Base-by-base conservation (phyloP, 768 basidiomycete genomes). In the Rhodotorula babjevae region DNA sequence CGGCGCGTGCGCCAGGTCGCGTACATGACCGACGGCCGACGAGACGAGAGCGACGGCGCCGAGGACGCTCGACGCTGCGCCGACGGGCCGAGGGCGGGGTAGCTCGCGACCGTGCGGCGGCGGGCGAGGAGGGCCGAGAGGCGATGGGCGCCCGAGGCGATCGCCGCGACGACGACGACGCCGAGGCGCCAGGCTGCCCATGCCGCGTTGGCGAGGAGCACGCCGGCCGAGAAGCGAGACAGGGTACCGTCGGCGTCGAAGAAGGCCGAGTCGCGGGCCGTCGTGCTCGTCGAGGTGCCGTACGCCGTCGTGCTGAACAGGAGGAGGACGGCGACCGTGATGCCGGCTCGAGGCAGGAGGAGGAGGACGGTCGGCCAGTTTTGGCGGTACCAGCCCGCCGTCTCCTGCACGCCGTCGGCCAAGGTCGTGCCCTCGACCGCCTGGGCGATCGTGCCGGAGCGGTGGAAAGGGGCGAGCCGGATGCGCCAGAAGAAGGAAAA, bases 301-400 rank as follows among this genome's bases (percentile, higher is more conserved):
- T 70, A 74, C 3, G 65, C 64, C 46, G 70, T 69, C 3, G 71
- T 69, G 42, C 36, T 58, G 68, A 63, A 72, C 18, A 76, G 65
- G 31, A 76, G 65, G 18, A 76, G 50, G 46, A 72, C 16, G 18
- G 69, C 74, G 27, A 72, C 63, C 21, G 74, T 68, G 60, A 75
- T 61, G 3, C 67, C 74, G 23, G 69, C 74, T 25, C 74, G 63
- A 6, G 74, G 74, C 1, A 75, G 40, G 15, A 75, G 67, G 21
- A 75, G 74, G 12, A 71, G 56, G 10, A 75, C 67, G 4, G 74
- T 75, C 8, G 74, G 74, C 74, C 74, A 75, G 50, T 75, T 75
- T 44, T 75, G 74, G 6, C 59, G 33, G 44, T 71, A 75, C 69
- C 69, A 71, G 3, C 21, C 19, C 6, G 58, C 40, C 12, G 69